phyloP scores from a whole-genome alignment of 495 filamentous ascomycete genomes.

The Tetracladium setigerum region DNA sequence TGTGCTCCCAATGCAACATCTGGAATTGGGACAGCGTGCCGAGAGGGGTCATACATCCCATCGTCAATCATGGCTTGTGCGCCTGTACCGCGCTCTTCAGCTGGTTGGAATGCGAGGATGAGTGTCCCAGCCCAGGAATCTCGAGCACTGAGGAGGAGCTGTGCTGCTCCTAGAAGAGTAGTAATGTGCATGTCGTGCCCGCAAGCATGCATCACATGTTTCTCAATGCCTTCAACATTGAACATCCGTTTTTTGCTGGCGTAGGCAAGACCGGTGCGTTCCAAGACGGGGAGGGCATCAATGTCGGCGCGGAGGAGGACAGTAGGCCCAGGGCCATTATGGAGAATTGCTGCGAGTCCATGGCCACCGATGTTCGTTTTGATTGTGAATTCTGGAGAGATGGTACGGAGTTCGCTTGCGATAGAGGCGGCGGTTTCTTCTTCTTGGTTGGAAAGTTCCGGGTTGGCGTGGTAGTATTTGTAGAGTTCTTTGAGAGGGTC shows the following conservation, averaged over 20 bases:
- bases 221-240: slow-evolving; percentile 32
- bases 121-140: slow-evolving; percentile 49
- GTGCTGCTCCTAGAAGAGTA: slow-evolving; percentile 40
- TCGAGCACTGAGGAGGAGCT: slow-evolving; percentile 32
- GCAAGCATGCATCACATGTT: slow-evolving; percentile 60
- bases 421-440: slow-evolving; percentile 27
- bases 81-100: slow-evolving; percentile 48
- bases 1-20: slow-evolving; percentile 53
- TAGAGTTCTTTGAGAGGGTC: slow-evolving; percentile 36
- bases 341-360: slow-evolving; percentile 45
- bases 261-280: slow-evolving; percentile 48
- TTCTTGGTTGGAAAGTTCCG: slow-evolving; percentile 48
- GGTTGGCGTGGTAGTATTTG: slow-evolving; percentile 37
- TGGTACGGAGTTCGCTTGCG: slow-evolving; percentile 24
- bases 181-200: slow-evolving; percentile 59
- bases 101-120: slow-evolving; percentile 52
- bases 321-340: slow-evolving; percentile 46
- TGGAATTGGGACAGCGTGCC: slow-evolving; percentile 37
- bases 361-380: slow-evolving; percentile 45
- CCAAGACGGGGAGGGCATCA: slow-evolving; percentile 53
- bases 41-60: slow-evolving; percentile 43
- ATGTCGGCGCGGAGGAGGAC: slow-evolving; percentile 53
- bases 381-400: slow-evolving; percentile 35
- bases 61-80: slow-evolving; percentile 55
- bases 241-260: slow-evolving; percentile 36